Base-by-base conservation (phyloP, 257 asterid genomes). In the Solanum sitiens region DNA sequence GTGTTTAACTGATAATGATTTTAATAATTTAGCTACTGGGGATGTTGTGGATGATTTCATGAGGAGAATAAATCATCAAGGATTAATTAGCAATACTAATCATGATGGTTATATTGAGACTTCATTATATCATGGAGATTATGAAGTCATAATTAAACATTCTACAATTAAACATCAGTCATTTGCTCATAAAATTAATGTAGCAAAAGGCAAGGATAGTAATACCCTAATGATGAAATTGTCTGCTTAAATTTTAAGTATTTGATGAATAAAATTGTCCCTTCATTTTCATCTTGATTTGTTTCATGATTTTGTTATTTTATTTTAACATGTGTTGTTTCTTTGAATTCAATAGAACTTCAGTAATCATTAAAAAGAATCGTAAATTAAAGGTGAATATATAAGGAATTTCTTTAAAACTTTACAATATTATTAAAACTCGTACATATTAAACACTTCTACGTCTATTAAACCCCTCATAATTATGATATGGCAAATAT, bases 11-110 rank as follows among this genome's bases (percentile, higher is more conserved):
- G 89, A 89, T 47, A 32, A 85, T 61, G 73, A 88, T 37, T 92
- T 90, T 77, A 88, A 85, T 12, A 91, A 91, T 87, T 85, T 91
- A 84, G 63, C 88, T 11, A 83, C 92, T 11, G 92, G 93, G 14
- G 90, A 90, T 11, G 90, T 86, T 33, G 91, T 89, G 3, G 93
- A 92, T 80, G 76, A 68, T 84, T 53, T 90, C 71, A 27, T 92
- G 6, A 72, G 80, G 5, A 83, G 90, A 40, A 82, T 87, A 85
- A 89, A 42, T 45, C 86, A 77, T 75, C 33, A 50, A 10, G 89
- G 89, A 32, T 82, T 89, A 27, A 25, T 65, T 11, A 89, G 86
- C 61, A 44, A 67, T 9, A 91, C 92, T 1, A 86, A 89, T 72
- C 53, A 30, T 25, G 56, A 83, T 74, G 91, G 92, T 8, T 39